Evolutionary conservation across 495 filamentous ascomycete genomes (phyloP).

Genomic region (Talaromyces nanjingensis): DNA sequence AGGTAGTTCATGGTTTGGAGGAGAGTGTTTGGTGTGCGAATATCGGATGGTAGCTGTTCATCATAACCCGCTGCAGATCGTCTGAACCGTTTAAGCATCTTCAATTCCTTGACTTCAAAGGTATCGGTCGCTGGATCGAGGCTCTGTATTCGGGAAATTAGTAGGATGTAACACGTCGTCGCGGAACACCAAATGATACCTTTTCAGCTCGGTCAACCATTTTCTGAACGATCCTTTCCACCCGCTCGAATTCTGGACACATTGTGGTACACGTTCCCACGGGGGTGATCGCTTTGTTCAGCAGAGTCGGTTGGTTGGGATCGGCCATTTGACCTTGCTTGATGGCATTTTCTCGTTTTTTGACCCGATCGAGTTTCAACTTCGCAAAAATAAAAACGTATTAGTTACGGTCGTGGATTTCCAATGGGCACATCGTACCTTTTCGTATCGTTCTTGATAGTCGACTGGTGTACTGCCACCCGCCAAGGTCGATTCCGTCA

Average conservation of each 20-base stretch:
- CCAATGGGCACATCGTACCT: conserved; percentile 18
- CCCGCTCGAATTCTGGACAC: conserved; percentile 87
- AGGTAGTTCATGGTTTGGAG: conserved; percentile 77
- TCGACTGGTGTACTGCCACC: conserved; percentile 18
- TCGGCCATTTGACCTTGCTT: conserved; percentile 75
- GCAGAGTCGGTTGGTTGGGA: conserved; percentile 71
- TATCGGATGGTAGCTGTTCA: conserved; percentile 84
- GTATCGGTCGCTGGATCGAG: conserved; percentile 29
- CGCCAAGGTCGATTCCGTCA: conserved; percentile 15
- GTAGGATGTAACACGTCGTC: not conserved
- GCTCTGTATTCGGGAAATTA: conserved; percentile 17
- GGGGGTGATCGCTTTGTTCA: conserved; percentile 80
- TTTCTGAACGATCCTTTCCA: conserved; percentile 67
- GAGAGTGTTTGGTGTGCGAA: conserved; percentile 71
- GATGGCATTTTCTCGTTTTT: conserved; percentile 63
- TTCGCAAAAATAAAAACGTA: conserved; percentile 22
- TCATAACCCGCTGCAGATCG: conserved; percentile 90
- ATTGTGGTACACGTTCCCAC: conserved; percentile 86
- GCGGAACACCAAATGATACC: conserved; percentile 23
- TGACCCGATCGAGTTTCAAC: conserved; percentile 62
- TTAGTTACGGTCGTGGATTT: conserved; percentile 7
- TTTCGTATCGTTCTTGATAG: conserved; percentile 37
- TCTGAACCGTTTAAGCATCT: conserved; percentile 80
- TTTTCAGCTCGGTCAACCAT: conserved; percentile 57
- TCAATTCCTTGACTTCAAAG: conserved; percentile 40